A percentile compares a stretch with the other conserved stretches of the same genome.
Evolutionary conservation across 2,329 filamentous ascomycete species (phyloP).

Genomic region (Seiridium unicorne): DNA sequence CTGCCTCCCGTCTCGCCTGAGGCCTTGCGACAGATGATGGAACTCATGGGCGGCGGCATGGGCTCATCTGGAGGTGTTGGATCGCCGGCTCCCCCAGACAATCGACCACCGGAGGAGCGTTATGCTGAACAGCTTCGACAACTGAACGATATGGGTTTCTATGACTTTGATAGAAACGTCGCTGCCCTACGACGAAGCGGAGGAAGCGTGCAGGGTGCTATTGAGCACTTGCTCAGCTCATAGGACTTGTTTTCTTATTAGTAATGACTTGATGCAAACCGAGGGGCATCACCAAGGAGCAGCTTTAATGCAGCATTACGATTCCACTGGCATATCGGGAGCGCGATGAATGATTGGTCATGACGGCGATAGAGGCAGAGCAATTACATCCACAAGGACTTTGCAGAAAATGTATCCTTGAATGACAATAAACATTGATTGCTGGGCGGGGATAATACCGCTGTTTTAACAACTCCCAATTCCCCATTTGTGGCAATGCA

Average conservation of each 20-base stretch:
- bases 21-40: conserved; percentile 52
- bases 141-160: conserved; percentile 98
- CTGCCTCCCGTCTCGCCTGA: conserved; percentile 53
- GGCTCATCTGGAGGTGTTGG: conserved; percentile 32
- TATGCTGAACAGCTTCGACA: conserved; percentile 86
- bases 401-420: no score
- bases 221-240: conserved; percentile 66
- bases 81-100: conserved; percentile 67
- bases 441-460: no score
- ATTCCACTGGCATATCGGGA: no score
- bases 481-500: no score
- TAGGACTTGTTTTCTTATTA: conserved; percentile 7
- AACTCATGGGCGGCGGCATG: conserved; percentile 39
- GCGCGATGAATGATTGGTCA: no score
- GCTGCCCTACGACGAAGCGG: conserved; percentile 83
- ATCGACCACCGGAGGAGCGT: conserved; percentile 85
- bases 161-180: conserved; percentile 91
- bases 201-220: conserved; percentile 89
- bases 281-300: no score
- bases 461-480: no score
- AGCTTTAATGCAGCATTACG: no score
- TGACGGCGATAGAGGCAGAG: no score
- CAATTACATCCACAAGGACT: no score
- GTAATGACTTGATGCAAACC: no score
- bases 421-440: no score